Conservation (phyloP, 164 flowering plant genomes). For the Kingdonia uniflora region DNA sequence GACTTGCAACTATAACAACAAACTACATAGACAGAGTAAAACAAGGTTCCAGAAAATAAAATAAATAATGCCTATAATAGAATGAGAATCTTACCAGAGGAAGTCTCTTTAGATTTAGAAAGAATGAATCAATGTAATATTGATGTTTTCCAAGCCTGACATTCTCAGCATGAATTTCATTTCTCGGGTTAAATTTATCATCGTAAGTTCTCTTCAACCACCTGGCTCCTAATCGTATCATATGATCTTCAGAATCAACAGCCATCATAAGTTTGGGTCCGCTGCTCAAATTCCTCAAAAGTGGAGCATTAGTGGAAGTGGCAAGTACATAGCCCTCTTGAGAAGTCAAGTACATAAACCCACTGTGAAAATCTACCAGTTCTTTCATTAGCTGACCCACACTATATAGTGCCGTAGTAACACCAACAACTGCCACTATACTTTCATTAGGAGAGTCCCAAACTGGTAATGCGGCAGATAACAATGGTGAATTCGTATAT, state of each 20-base stretch:
- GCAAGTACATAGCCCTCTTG: constrained; percentile 88
- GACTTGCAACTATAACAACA: too few species aligned
- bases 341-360: constrained; percentile 85
- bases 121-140: constrained; percentile 87
- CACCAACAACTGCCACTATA: constrained; percentile 94
- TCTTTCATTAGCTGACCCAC: constrained; percentile 98
- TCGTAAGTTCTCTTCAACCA: constrained; percentile 55
- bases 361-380: constrained; percentile 79
- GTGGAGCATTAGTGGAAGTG: constrained; percentile 80
- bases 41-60: too few species aligned
- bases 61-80: too few species aligned
- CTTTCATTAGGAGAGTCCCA: constrained; percentile 51
- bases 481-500: constrained; percentile 69
- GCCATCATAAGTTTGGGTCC: constrained; percentile 78
- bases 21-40: too few species aligned
- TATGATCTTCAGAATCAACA: constrained; percentile 49
- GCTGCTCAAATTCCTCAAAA: constrained; percentile 44
- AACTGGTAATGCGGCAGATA: constrained; percentile 93
- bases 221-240: constrained; percentile 67
- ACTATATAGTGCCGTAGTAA: constrained; percentile 80
- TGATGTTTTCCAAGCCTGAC: constrained; percentile 52
- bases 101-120: constrained; percentile 71
- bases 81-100: constrained; percentile 56
- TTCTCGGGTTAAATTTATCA: constrained; percentile 31
- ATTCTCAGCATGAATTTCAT: constrained; percentile 78